These are phyloP conservation scores for Fusarium brevicatenulatum DNA, from an alignment of 2,329 filamentous ascomycete genomes.

Conservation along the genomic window DNA sequence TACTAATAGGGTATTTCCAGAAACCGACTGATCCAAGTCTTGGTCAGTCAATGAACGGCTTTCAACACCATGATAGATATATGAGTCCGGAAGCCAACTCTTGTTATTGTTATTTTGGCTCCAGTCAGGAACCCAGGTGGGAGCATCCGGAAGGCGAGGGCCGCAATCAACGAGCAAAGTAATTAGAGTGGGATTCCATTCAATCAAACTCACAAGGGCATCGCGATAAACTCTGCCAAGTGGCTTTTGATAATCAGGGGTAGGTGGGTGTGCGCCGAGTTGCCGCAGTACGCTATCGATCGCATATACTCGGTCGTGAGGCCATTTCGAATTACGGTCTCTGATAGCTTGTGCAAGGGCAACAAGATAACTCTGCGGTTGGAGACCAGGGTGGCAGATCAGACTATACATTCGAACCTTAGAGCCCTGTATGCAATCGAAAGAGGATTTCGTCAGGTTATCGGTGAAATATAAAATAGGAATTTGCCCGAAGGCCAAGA, in stretches of 20 bases:
- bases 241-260: neutral
- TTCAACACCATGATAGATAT: neutral
- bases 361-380: neutral
- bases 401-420: neutral
- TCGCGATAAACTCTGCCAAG: neutral
- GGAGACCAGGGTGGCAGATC: neutral
- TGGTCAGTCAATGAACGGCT: neutral
- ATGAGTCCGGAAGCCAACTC: neutral
- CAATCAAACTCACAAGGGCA: neutral
- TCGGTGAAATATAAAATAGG: fast-evolving
- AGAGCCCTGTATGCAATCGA: fast-evolving
- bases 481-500: no score
- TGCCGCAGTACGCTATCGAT: neutral
- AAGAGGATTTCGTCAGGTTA: fast-evolving
- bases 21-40: fast-evolving
- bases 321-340: neutral
- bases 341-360: neutral
- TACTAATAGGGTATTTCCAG: neutral
- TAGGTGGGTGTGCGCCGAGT: neutral
- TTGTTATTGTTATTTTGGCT: neutral
- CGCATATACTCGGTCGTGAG: neutral
- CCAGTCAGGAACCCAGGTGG: neutral
- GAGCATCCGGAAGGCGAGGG: neutral
- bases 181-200: neutral
- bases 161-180: neutral